phyloP scores from a whole-genome alignment of 208 protist genomes.

The Wallacemonas sp. region DNA sequence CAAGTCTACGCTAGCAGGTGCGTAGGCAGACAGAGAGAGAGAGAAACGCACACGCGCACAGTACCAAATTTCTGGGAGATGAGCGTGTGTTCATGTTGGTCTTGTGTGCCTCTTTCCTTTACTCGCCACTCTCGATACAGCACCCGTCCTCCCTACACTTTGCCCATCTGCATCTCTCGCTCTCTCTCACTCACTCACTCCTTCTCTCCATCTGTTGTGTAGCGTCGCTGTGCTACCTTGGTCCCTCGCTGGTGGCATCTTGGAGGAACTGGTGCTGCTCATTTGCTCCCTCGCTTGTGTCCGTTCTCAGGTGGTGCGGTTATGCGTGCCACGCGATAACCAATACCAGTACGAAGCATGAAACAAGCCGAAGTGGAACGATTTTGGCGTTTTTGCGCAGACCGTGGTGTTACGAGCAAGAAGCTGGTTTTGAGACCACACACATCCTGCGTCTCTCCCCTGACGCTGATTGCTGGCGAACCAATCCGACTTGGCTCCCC shows the following conservation, averaged over 20 bases:
- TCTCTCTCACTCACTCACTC: slow-evolving; percentile 4
- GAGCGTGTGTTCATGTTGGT: no score
- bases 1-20: no score
- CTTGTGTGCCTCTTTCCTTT: no score
- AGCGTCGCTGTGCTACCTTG: neutral
- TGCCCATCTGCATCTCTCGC: neutral
- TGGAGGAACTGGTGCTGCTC: no score
- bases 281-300: no score
- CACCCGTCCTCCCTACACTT: slow-evolving; percentile 12
- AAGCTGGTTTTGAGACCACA: slow-evolving; percentile 29
- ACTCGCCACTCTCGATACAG: no score
- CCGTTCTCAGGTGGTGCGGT: no score
- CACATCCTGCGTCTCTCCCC: slow-evolving; percentile 13
- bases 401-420: slow-evolving; percentile 63
- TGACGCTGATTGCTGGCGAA: slow-evolving; percentile 47
- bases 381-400: slow-evolving; percentile 69
- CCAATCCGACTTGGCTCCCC: slow-evolving; percentile 47
- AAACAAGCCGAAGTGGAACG: slow-evolving; percentile 23
- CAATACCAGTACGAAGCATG: neutral
- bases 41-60: no score
- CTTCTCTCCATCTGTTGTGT: slow-evolving; percentile 16
- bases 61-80: no score
- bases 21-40: no score
- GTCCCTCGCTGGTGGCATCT: no score
- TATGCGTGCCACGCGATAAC: neutral